Conservation (phyloP, 1,284 basidiomycete species). For the Rhodotorula sp. region DNA sequence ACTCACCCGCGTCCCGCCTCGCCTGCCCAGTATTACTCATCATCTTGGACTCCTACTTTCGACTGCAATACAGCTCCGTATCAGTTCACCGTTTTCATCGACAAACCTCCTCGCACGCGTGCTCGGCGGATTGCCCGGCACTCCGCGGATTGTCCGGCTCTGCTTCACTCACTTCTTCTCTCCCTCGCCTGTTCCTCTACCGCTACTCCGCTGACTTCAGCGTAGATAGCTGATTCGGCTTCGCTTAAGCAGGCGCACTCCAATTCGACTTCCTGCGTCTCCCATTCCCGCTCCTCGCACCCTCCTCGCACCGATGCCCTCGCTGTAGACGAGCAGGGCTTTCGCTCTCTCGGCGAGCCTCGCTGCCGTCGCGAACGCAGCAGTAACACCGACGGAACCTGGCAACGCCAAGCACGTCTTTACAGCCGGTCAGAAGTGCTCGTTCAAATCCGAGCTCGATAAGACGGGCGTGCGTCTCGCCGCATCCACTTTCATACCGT, state of each 20-base stretch:
- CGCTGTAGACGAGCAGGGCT: not conserved
- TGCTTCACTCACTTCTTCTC: not conserved
- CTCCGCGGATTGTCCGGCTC: not conserved
- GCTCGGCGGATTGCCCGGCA: not conserved
- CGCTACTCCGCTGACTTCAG: not conserved
- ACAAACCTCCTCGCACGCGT: not conserved
- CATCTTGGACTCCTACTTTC: not conserved
- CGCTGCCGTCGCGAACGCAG: not conserved
- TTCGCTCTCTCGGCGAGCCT: not conserved
- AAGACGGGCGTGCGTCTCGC: slow-evolving; percentile 49
- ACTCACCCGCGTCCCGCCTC: no score
- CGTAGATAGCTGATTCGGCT: no score
- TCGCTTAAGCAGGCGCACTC: no score
- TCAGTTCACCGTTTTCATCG: not conserved
- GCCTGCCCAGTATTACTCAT: not conserved
- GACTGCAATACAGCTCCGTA: not conserved
- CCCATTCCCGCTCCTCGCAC: not conserved
- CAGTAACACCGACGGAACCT: not conserved
- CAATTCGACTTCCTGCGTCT: not conserved
- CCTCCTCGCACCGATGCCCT: not conserved
- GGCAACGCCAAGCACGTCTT: slow-evolving; percentile 56
- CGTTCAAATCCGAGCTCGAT: slow-evolving; percentile 60
- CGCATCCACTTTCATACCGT: no score
- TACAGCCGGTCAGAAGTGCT: slow-evolving; percentile 59
- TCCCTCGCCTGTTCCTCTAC: not conserved